Percentiles rank a stretch among this genome's conserved stretches.
These are phyloP conservation scores for Melanopsichium pennsylvanicum DNA, from an alignment of 1,284 basidiomycete species.

Conservation along the genomic window DNA sequence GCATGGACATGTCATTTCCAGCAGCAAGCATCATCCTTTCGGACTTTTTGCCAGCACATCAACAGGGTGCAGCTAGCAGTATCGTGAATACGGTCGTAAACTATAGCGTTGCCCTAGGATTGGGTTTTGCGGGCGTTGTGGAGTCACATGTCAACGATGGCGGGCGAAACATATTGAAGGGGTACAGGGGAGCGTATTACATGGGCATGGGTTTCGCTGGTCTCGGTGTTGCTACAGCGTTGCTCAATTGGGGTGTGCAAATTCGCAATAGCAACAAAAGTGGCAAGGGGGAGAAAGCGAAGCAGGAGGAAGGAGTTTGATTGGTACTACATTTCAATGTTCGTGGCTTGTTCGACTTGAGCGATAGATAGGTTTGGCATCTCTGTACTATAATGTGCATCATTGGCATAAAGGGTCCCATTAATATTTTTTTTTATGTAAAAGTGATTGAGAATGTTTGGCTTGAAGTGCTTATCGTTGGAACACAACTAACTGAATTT, in stretches of 20 bases:
- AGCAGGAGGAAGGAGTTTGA: neutral
- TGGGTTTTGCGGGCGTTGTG: slow-evolving; percentile 54
- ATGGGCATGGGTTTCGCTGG: slow-evolving; percentile 44
- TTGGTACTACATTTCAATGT: too few species aligned
- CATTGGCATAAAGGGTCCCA: too few species aligned
- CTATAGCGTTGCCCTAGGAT: slow-evolving; percentile 50
- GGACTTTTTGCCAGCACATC: slow-evolving; percentile 36
- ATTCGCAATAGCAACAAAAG: neutral
- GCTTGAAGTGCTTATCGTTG: too few species aligned
- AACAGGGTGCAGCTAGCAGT: slow-evolving; percentile 50
- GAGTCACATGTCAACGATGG: slow-evolving; percentile 46
- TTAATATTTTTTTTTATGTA: too few species aligned
- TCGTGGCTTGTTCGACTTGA: too few species aligned
- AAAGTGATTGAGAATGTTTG: too few species aligned
- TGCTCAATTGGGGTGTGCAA: slow-evolving; percentile 24
- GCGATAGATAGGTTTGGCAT: too few species aligned
- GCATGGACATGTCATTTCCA: slow-evolving; percentile 54
- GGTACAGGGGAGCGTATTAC: slow-evolving; percentile 39
- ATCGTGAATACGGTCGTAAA: slow-evolving; percentile 58
- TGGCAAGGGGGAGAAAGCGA: neutral
- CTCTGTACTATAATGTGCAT: too few species aligned
- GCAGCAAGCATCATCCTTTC: slow-evolving; percentile 47
- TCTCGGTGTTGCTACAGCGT: slow-evolving; percentile 24
- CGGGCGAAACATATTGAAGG: slow-evolving; percentile 20
- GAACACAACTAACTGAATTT: too few species aligned